phyloP scores from a whole-genome alignment of 2,329 filamentous ascomycete species.

The Cladosporium sp. region DNA sequence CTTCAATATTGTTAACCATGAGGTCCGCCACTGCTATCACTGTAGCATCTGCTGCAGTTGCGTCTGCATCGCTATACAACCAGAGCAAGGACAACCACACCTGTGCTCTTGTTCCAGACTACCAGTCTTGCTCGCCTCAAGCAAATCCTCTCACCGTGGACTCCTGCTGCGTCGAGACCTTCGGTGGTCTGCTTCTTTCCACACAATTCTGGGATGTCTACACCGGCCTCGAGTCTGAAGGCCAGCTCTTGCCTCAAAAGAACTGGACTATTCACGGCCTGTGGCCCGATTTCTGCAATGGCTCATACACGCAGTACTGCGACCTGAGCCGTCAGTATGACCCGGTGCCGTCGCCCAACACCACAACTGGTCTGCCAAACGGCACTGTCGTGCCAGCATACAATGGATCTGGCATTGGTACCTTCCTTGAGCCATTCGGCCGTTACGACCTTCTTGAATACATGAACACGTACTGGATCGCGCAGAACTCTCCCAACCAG shows the following conservation, averaged over 20 bases:
- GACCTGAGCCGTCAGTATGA: slow-evolving; percentile 63
- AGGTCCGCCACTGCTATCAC: slow-evolving; percentile 14
- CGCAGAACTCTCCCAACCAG: slow-evolving; percentile 52
- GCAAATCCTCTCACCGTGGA: slow-evolving; percentile 46
- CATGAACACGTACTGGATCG: slow-evolving; percentile 65
- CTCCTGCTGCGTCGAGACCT: slow-evolving; percentile 63
- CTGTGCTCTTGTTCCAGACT: slow-evolving; percentile 41
- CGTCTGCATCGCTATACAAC: slow-evolving; percentile 40
- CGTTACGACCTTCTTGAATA: slow-evolving; percentile 58
- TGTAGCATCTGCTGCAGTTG: slow-evolving; percentile 15
- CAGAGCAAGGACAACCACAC: slow-evolving; percentile 54
- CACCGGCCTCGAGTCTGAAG: slow-evolving; percentile 55
- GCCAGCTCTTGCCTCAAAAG: slow-evolving; percentile 55
- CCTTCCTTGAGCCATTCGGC: slow-evolving; percentile 56
- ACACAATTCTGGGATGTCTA: slow-evolving; percentile 65
- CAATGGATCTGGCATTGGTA: slow-evolving; percentile 54
- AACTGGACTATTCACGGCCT: slow-evolving; percentile 59
- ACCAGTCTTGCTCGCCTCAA: slow-evolving; percentile 48
- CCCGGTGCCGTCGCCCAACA: slow-evolving; percentile 55
- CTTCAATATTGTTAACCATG: slow-evolving; percentile 12
- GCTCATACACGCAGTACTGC: slow-evolving; percentile 64
- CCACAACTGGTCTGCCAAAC: slow-evolving; percentile 53
- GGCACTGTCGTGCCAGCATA: slow-evolving; percentile 54
- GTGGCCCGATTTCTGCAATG: slow-evolving; percentile 53
- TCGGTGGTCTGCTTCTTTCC: slow-evolving; percentile 56